These are phyloP conservation scores for Schizothecium vesticola DNA, from an alignment of 495 filamentous ascomycete genomes.

Conservation along the genomic window DNA sequence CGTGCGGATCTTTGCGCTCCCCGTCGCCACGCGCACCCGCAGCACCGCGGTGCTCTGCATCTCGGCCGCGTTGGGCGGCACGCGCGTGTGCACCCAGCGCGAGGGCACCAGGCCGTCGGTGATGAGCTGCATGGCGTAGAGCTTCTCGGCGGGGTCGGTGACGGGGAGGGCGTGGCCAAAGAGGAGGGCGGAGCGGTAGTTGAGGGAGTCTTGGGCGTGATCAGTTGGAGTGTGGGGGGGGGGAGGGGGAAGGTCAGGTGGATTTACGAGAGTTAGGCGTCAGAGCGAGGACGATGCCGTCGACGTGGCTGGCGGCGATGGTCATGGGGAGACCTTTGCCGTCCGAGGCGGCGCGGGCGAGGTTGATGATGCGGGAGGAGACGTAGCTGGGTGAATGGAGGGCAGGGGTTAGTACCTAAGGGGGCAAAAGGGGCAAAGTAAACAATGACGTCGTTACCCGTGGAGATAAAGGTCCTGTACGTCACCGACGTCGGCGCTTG, in stretches of 20 bases:
- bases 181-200: slow-evolving; percentile 79
- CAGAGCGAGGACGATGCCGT: slow-evolving; percentile 70
- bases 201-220: slow-evolving; percentile 60
- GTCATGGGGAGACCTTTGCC: slow-evolving; percentile 54
- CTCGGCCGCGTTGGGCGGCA: slow-evolving; percentile 69
- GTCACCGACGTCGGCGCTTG: slow-evolving; percentile 58
- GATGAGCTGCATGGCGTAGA: slow-evolving; percentile 77
- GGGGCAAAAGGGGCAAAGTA: not conserved
- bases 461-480: slow-evolving; percentile 80
- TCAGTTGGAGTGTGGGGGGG: not conserved
- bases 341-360: slow-evolving; percentile 39
- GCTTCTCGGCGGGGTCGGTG: slow-evolving; percentile 61
- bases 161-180: slow-evolving; percentile 72
- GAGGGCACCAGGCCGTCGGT: slow-evolving; percentile 65
- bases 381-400: slow-evolving; percentile 50
- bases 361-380: slow-evolving; percentile 69
- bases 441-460: slow-evolving; percentile 35
- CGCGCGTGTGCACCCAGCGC: slow-evolving; percentile 65
- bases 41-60: slow-evolving; percentile 73
- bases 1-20: slow-evolving; percentile 71
- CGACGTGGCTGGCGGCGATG: slow-evolving; percentile 59
- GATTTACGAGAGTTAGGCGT: slow-evolving; percentile 58
- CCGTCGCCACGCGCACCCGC: slow-evolving; percentile 61
- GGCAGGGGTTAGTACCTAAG: too few species aligned
- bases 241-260: not conserved